Evolutionary conservation across 2,329 filamentous ascomycete species (phyloP).

Genomic region (Cyclaneusma minus): DNA sequence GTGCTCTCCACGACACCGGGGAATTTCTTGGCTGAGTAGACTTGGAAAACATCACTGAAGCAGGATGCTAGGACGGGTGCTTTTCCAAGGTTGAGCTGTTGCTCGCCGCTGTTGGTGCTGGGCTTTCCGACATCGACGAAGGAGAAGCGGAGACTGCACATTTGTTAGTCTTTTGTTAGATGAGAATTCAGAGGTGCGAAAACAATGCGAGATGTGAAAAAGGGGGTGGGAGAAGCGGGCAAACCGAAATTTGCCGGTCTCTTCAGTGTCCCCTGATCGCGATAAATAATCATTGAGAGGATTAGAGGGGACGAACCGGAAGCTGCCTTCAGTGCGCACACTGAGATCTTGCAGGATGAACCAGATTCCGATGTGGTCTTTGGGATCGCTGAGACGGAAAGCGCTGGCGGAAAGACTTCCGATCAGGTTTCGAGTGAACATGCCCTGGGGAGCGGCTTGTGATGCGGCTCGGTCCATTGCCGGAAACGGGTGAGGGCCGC

Average conservation of each 20-base stretch:
- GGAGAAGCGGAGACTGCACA: slow-evolving; percentile 44
- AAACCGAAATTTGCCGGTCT: too few species aligned
- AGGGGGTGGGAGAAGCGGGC: too few species aligned
- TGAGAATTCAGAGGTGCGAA: neutral
- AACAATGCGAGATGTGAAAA: neutral
- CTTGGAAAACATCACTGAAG: slow-evolving; percentile 81
- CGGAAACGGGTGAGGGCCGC: slow-evolving; percentile 3
- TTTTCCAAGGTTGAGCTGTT: slow-evolving; percentile 52
- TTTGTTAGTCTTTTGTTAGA: neutral
- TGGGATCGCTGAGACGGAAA: slow-evolving; percentile 63
- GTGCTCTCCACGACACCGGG: slow-evolving; percentile 95
- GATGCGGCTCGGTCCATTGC: slow-evolving; percentile 15
- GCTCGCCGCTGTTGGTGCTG: slow-evolving; percentile 21
- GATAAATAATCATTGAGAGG: neutral
- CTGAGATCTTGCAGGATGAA: slow-evolving; percentile 93
- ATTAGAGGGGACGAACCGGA: slow-evolving; percentile 45
- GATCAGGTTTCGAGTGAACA: slow-evolving; percentile 92
- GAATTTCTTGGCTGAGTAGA: slow-evolving; percentile 96
- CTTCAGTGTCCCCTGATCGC: too few species aligned
- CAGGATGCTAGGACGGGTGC: slow-evolving; percentile 71
- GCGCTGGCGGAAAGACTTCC: slow-evolving; percentile 83
- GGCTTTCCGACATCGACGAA: slow-evolving; percentile 71
- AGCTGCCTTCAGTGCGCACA: slow-evolving; percentile 80
- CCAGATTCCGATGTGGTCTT: slow-evolving; percentile 81
- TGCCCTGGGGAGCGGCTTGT: slow-evolving; percentile 47